Evolutionary conservation across 306 rosid species (phyloP).

Genomic region (Rosa chinensis): DNA sequence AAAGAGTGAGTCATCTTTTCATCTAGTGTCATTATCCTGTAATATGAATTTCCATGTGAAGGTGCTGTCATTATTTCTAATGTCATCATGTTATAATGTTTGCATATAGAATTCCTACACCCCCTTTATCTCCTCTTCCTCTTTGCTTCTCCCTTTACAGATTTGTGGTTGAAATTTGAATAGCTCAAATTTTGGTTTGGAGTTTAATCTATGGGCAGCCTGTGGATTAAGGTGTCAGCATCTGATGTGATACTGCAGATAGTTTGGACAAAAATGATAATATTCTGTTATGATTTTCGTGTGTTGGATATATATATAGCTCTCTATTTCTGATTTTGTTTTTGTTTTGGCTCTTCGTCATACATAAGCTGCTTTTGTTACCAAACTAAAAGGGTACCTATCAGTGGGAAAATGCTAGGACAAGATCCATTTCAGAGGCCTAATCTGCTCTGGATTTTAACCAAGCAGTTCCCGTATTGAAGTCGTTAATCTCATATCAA

Average conservation of each 20-base stretch:
- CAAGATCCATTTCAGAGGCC: not conserved
- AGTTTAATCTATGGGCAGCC: not conserved
- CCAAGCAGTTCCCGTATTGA: not conserved
- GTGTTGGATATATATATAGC: not conserved
- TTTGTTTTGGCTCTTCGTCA: not conserved
- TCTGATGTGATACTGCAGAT: constrained; percentile 20
- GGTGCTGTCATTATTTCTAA: not conserved
- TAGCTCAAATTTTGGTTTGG: not conserved
- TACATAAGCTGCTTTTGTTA: not conserved
- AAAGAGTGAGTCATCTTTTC: not conserved
- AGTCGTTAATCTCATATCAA: not conserved
- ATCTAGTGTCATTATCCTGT: not conserved
- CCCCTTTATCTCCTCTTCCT: not conserved
- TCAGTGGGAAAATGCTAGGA: not conserved
- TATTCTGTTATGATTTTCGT: constrained; percentile 14
- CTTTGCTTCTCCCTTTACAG: not conserved
- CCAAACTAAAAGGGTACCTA: not conserved
- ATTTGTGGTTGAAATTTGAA: not conserved
- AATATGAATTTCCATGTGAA: constrained; percentile 5
- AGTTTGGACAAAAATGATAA: constrained; percentile 3
- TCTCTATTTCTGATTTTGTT: not conserved
- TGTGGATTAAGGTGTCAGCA: constrained; percentile 6
- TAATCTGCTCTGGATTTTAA: not conserved
- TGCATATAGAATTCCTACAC: not conserved
- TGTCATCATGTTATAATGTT: not conserved